Conservation (phyloP, 148 eudicot genomes). For the Camellia lanceoleosa region DNA sequence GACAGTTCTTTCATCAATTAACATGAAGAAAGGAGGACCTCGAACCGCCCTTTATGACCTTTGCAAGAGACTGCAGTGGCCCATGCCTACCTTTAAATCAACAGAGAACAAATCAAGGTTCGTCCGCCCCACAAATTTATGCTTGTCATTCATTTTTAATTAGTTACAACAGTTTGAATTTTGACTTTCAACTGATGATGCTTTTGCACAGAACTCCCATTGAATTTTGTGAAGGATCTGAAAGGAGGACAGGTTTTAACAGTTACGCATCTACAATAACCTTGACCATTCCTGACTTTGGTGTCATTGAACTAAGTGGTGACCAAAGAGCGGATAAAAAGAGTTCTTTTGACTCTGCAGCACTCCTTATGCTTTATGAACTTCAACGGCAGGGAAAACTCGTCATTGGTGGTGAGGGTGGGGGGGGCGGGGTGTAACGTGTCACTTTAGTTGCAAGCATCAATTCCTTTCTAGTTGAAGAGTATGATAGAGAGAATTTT, state of each 20-base stretch:
- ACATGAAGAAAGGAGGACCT: constrained; percentile 76
- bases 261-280: constrained; percentile 55
- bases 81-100: constrained; percentile 60
- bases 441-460: not conserved
- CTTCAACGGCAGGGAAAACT: constrained; percentile 53
- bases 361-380: constrained; percentile 58
- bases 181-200: not conserved
- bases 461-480: not conserved
- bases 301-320: constrained; percentile 50
- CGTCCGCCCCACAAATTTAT: not conserved
- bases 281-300: constrained; percentile 67
- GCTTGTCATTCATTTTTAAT: not conserved
- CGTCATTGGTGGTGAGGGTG: constrained; percentile 23
- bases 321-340: constrained; percentile 71
- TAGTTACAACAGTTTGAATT: not conserved
- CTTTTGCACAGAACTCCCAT: constrained; percentile 44
- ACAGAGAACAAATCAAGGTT: constrained; percentile 66
- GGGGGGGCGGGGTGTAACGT: not conserved
- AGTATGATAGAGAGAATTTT: not conserved
- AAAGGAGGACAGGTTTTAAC: constrained; percentile 42
- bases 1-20: constrained; percentile 52
- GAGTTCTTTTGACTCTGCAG: constrained; percentile 80
- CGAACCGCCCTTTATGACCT: constrained; percentile 54
- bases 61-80: constrained; percentile 82
- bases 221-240: constrained; percentile 51